Conservation (phyloP, 73 alveolate species). For the Tetrahymena borealis region DNA sequence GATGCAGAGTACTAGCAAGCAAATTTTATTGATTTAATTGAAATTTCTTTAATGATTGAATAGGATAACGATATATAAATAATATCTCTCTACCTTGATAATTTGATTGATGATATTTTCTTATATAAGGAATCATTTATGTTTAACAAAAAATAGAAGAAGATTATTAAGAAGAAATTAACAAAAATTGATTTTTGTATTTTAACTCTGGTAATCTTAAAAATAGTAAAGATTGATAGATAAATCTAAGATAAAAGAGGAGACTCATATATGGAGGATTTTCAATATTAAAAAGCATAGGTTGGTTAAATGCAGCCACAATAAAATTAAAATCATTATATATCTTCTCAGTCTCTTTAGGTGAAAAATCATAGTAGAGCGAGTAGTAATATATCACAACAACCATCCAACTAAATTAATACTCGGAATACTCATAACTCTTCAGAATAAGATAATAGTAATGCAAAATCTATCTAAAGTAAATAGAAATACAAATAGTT, state of each 20-base stretch:
- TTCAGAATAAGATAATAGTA: background rate
- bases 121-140: background rate
- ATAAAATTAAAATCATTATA: background rate
- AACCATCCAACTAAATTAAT: background rate
- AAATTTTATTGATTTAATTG: too few relatives aligned
- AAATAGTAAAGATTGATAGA: background rate
- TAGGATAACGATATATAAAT: too few relatives aligned
- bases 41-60: too few relatives aligned
- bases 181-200: background rate
- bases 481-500: background rate
- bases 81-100: background rate
- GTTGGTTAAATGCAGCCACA: background rate
- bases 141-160: background rate
- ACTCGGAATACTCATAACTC: background rate
- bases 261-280: background rate
- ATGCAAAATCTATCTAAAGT: background rate
- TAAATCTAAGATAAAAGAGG: background rate
- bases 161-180: background rate
- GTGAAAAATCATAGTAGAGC: background rate
- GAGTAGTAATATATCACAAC: background rate
- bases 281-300: background rate
- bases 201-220: background rate
- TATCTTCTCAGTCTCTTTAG: background rate
- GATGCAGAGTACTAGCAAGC: background rate
- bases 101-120: background rate